Conservation (phyloP, 495 filamentous ascomycete genomes). For the Astrothelium subdiscretum region DNA sequence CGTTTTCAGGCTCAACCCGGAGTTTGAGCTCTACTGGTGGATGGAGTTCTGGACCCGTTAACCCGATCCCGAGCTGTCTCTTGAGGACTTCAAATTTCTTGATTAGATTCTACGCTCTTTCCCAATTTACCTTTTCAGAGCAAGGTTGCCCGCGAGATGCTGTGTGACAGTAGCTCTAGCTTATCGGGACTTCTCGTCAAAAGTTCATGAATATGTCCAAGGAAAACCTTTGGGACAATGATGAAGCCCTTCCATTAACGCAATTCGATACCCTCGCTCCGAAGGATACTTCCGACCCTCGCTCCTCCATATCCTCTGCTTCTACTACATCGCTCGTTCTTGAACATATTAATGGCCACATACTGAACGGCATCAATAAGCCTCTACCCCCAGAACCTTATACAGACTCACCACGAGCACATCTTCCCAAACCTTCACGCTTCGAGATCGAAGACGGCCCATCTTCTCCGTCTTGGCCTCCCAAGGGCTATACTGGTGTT, state of each 20-base stretch:
- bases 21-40: neutral
- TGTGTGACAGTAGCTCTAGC: neutral
- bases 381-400: conserved; percentile 11
- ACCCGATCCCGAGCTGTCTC: no score
- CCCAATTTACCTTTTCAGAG: neutral
- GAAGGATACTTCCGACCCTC: neutral
- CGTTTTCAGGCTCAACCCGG: neutral
- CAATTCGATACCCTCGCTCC: neutral
- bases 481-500: conserved; percentile 28
- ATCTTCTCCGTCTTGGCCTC: conserved; percentile 20
- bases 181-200: neutral
- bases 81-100: no score
- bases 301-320: conserved; percentile 47
- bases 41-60: neutral
- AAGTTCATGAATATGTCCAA: neutral
- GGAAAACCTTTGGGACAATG: neutral
- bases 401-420: conserved; percentile 24
- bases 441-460: conserved; percentile 30
- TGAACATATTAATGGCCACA: conserved; percentile 49
- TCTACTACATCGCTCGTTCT: conserved; percentile 71
- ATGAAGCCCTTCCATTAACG: neutral
- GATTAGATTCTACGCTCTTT: no score
- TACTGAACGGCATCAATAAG: conserved; percentile 9
- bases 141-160: neutral
- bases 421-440: conserved; percentile 36